These are phyloP conservation scores for Argentina anserina DNA, from an alignment of 306 rosid genomes.

Conservation along the genomic window DNA sequence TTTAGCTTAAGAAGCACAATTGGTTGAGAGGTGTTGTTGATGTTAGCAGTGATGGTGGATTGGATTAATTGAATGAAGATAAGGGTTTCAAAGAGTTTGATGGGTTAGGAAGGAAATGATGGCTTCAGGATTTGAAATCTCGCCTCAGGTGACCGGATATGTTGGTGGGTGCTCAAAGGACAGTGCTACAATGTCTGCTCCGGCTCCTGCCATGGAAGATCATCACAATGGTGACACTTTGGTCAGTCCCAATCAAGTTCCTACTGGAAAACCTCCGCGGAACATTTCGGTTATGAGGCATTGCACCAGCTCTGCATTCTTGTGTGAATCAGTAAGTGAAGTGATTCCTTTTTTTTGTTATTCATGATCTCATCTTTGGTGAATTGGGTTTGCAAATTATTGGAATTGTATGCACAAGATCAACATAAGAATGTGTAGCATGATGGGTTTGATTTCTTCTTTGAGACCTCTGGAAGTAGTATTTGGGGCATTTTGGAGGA, in stretches of 20 bases:
- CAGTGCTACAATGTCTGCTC: not conserved
- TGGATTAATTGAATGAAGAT: not conserved
- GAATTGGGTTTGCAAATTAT: not conserved
- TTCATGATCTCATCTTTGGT: constrained; percentile 1
- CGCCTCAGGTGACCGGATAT: constrained; percentile 22
- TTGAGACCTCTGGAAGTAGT: not conserved
- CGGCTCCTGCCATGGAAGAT: constrained; percentile 36
- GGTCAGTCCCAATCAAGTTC: constrained; percentile 30
- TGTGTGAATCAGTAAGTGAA: constrained; percentile 47
- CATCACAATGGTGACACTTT: constrained; percentile 40
- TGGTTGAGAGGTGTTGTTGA: not conserved
- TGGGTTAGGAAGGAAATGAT: constrained; percentile 34
- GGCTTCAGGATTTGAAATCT: constrained; percentile 37
- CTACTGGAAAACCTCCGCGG: constrained; percentile 53
- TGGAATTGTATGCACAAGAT: not conserved
- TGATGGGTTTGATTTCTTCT: not conserved
- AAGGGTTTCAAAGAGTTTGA: constrained; percentile 11
- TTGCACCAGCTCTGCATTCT: constrained; percentile 47
- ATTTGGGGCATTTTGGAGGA: not conserved
- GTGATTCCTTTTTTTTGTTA: not conserved
- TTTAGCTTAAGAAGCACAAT: constrained; percentile 20
- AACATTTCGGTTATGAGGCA: constrained; percentile 45
- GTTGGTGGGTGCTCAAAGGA: constrained; percentile 27
- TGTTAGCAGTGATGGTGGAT: constrained; percentile 17
- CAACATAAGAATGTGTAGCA: not conserved